A percentile compares a stretch with the other conserved stretches of the same genome.
phyloP scores from a whole-genome alignment of 2,329 filamentous ascomycete genomes.

The Trichophyton schoenleinii region DNA sequence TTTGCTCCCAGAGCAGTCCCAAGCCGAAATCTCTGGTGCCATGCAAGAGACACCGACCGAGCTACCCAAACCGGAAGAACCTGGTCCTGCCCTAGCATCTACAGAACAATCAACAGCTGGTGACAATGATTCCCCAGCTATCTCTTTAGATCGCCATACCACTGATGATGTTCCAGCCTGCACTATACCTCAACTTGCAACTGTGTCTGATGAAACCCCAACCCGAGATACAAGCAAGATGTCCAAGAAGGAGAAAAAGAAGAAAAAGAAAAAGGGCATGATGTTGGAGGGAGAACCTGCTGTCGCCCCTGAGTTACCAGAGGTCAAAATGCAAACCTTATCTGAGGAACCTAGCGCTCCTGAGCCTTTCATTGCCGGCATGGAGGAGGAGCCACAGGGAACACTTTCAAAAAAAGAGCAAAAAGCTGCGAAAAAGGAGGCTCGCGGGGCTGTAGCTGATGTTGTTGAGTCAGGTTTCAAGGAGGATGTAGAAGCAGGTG shows the following conservation, averaged over 20 bases:
- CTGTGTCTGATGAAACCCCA: neutral
- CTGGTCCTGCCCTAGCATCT: neutral
- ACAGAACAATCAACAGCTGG: neutral
- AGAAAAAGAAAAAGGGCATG: constrained; percentile 4
- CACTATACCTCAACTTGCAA: neutral
- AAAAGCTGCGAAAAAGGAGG: neutral
- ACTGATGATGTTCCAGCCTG: neutral
- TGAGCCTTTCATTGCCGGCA: neutral
- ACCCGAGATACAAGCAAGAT: neutral
- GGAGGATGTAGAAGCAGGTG: neutral
- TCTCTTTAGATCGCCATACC: neutral
- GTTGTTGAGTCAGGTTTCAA: neutral
- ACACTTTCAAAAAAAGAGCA: neutral
- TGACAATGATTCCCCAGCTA: neutral
- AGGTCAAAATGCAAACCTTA: neutral
- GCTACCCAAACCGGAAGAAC: neutral
- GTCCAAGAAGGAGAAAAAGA: neutral
- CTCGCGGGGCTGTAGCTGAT: neutral
- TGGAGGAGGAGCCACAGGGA: neutral
- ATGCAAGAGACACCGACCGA: neutral
- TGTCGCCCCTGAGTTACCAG: neutral
- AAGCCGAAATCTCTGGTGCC: neutral
- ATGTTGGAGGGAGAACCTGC: neutral
- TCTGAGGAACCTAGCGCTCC: neutral
- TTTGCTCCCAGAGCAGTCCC: neutral